A percentile compares a stretch with the other conserved stretches of the same genome.
phyloP scores from a whole-genome alignment of 1,284 basidiomycete species.

The Mixia osmundae region DNA sequence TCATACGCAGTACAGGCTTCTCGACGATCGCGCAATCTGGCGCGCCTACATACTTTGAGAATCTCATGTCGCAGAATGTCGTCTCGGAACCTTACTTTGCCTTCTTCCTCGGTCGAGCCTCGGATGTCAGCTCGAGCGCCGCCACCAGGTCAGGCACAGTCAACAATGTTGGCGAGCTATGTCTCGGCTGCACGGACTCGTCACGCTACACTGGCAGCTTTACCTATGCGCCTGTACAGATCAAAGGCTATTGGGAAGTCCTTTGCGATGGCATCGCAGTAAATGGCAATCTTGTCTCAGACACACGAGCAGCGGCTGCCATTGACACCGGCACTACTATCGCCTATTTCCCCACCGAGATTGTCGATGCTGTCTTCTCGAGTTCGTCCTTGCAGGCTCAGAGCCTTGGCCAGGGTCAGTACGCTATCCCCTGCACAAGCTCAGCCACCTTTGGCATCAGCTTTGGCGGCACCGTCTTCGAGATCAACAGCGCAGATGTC shows the following conservation, averaged over 20 bases:
- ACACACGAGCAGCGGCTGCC: slow-evolving; percentile 11
- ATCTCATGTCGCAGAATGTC: slow-evolving; percentile 1
- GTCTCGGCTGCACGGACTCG: slow-evolving; percentile 31
- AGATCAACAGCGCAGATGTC: slow-evolving; percentile 11
- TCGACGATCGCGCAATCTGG: slow-evolving; percentile 13
- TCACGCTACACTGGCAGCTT: slow-evolving; percentile 24
- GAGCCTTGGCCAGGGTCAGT: too few species aligned
- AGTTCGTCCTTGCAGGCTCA: neutral
- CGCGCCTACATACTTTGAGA: slow-evolving; percentile 11
- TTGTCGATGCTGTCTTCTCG: neutral
- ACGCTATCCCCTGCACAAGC: neutral
- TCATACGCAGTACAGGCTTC: too few species aligned
- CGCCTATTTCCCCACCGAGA: neutral
- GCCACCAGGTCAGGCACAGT: slow-evolving; percentile 8
- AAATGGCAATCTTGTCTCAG: slow-evolving; percentile 11
- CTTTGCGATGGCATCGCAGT: slow-evolving; percentile 12
- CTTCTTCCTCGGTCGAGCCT: slow-evolving; percentile 28
- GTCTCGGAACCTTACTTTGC: slow-evolving; percentile 28
- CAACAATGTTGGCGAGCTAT: slow-evolving; percentile 30
- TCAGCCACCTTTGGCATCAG: neutral
- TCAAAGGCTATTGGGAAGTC: slow-evolving; percentile 21
- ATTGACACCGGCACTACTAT: slow-evolving; percentile 17
- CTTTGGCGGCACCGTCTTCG: slow-evolving; percentile 12
- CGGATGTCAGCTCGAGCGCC: slow-evolving; percentile 6
- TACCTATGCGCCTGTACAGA: slow-evolving; percentile 23